Conservation (phyloP, 805 yeast genomes). For the Pichia eremophila region DNA sequence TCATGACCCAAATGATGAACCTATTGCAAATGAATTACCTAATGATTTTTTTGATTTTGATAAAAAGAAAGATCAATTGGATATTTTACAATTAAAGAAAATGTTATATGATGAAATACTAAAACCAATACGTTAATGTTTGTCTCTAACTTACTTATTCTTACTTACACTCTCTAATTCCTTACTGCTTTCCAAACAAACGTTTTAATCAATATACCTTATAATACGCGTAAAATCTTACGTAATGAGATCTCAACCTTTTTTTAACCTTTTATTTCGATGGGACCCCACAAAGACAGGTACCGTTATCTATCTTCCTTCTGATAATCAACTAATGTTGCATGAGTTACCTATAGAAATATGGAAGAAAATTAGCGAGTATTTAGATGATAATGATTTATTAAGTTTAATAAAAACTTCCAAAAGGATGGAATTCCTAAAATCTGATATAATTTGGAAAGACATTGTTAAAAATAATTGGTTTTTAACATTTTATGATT, state of each 20-base stretch:
- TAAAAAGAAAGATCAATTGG: constrained; percentile 66
- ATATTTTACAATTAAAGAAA: constrained; percentile 65
- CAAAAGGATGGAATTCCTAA: constrained; percentile 3
- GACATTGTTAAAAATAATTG: constrained; percentile 4
- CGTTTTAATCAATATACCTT: neutral
- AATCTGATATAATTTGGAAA: constrained; percentile 15
- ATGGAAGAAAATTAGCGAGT: constrained; percentile 12
- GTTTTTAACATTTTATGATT: constrained; percentile 3
- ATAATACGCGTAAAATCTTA: neutral
- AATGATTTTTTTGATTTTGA: constrained; percentile 88
- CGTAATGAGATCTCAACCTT: too few species aligned
- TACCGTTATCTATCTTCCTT: too few species aligned
- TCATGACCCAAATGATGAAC: constrained; percentile 94
- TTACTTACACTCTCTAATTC: neutral
- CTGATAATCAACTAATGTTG: neutral
- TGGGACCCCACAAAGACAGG: too few species aligned
- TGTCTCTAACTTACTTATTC: neutral
- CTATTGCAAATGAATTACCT: constrained; percentile 73
- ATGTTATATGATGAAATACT: constrained; percentile 76
- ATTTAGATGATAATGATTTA: constrained; percentile 9
- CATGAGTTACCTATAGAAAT: constrained; percentile 13
- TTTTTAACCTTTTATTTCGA: too few species aligned
- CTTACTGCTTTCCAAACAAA: too few species aligned
- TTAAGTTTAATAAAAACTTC: constrained; percentile 6
- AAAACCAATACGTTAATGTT: constrained; percentile 30